Base-by-base conservation (phyloP, 1,284 basidiomycete species). In the Cutaneotrichosporon cutaneum region DNA sequence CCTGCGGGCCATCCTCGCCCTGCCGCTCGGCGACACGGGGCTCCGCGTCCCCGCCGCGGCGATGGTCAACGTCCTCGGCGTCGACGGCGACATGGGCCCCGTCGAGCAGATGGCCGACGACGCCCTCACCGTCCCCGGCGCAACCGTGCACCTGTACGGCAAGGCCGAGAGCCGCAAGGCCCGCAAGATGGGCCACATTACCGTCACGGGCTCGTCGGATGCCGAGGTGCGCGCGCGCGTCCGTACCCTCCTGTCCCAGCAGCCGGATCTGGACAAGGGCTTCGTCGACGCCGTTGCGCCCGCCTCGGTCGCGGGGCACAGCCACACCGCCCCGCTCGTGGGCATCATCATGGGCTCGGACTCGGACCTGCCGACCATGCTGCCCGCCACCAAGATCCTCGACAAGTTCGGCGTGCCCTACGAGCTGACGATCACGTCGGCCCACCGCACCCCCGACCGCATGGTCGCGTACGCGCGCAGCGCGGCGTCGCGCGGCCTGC, bases 311-410 rank as follows among this genome's bases (percentile, higher is more conserved):
- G 30, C 52, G 3, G 60, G 64, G 14, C 69, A 73, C 80, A 85
- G 90, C 5, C 85, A 90, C 72, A 75, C 81, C 0, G 83, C 87
- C 58, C 94, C 95, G 6, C 83, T 98, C 10, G 91, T 98, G 0
- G 90, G 92, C 1, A 86, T 99, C 68, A 94, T 99, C 78, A 99
- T 99, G 96, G 95, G 95, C 48, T 96, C 93, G 7, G 96, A 99
- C 79, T 96, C 93, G n/a, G 95, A 99, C 76, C 82, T 99, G 36
- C 90, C 92, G 3, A 87, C 89, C 21, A 96, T 99, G 90, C 85
- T 92, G 11, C 88, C 92, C 6, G 92, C 92, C 2, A 91, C 95
- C 0, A 86, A 85, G 58, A 88, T 96, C 58, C 86, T 99, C 45
- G 88, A 92, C 71, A 81, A 82, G 44, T 96, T 98, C 79, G 75